Base-by-base conservation (phyloP, 2,329 filamentous ascomycete genomes). In the Dothistroma pini region DNA sequence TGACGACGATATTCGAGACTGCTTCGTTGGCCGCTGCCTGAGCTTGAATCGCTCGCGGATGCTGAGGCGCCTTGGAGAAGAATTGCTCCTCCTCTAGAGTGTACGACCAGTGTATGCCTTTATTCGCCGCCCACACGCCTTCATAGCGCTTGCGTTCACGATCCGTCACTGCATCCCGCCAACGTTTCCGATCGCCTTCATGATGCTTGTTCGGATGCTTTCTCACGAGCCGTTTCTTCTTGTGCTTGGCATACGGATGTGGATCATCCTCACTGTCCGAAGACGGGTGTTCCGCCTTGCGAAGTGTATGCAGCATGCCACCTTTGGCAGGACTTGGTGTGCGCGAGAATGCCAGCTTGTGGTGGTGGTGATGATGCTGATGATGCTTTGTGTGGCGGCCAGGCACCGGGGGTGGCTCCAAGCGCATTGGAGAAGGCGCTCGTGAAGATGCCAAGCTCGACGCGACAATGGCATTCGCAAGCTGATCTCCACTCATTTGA, bases 91-190 rank as follows among this genome's bases (percentile, higher is more conserved):
- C 69, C 44, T 63, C 60, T 0, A 57, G 50, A 9, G 69, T 69
- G 55, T 72, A 70, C 11, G 72, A 63, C 29, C 74, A 70, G 52
- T 74, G 68, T 0, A 86, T 61, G 0, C 90, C 90, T 54, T 86
- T 85, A 69, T 95, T 95, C 48, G 89, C 90, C 1, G 90, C 90
- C 89, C 90, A 95, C 1, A 95, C 84, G 2, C 89, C 90, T 74
- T 93, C 90, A 74, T 95, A 95, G 1, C 90, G 83, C 70, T 89
- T 89, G n/a, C 89, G 80, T 71, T 95, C 89, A 5, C 85, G 80
- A 53, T 85, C 82, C 0, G 88, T 90, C 48, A 95, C 84, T 63
- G 86, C 81, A 66, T 93, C 89, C 48, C 89, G 84, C 90, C 90
- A 95, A 7, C 89, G 84, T 69, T 86, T 87, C 19, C 90, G 83